phyloP scores from a whole-genome alignment of 768 basidiomycete genomes.

The Termitomyces sp. region DNA sequence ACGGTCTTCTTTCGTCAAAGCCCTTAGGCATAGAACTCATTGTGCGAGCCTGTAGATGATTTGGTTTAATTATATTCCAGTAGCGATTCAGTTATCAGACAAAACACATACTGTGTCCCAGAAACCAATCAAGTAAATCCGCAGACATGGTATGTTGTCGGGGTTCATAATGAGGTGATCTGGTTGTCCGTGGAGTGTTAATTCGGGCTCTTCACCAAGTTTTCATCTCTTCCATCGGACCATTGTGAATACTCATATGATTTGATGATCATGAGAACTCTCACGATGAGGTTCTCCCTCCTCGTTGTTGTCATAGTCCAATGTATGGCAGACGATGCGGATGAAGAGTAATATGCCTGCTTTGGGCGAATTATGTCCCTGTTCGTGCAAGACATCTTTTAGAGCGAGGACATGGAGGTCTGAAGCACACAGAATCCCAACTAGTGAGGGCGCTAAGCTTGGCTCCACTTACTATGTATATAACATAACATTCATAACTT shows the following conservation, averaged over 20 bases:
- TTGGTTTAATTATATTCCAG: neutral
- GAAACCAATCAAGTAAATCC: too few relatives aligned
- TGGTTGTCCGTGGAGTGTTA: neutral
- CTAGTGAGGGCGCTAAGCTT: neutral
- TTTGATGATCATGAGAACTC: neutral
- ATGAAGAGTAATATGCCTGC: constrained; percentile 59
- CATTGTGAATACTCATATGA: too few relatives aligned
- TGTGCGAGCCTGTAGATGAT: constrained; percentile 6
- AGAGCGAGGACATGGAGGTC: constrained; percentile 62
- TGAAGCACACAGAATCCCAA: constrained; percentile 14
- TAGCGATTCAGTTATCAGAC: neutral
- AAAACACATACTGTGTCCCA: constrained; percentile 15
- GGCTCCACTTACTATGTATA: constrained; percentile 38
- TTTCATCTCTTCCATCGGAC: too few relatives aligned
- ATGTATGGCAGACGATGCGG: constrained; percentile 46
- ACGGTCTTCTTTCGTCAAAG: constrained; percentile 1
- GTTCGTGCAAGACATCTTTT: constrained; percentile 57
- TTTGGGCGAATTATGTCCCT: constrained; percentile 42
- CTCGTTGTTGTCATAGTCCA: constrained; percentile 16
- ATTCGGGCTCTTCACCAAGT: neutral
- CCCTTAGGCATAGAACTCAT: constrained; percentile 6
- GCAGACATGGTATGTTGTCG: neutral
- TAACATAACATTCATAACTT: constrained; percentile 53
- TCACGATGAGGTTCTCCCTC: constrained; percentile 4
- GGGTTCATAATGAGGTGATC: neutral